phyloP scores from a whole-genome alignment of 257 asterid species.

The Mentha longifolia region DNA sequence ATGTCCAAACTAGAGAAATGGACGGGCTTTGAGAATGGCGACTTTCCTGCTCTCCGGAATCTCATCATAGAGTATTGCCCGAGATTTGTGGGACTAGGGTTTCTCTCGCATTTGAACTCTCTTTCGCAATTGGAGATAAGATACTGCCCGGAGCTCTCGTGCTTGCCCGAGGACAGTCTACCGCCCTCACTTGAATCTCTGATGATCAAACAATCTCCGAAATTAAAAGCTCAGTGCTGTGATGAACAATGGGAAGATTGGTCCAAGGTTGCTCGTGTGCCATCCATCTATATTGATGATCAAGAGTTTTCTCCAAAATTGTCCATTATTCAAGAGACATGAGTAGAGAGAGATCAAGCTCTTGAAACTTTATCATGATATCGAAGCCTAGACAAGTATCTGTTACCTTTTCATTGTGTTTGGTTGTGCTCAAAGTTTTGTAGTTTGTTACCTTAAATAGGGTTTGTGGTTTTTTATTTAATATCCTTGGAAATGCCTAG shows the following conservation, averaged over 20 bases:
- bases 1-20: slow-evolving; percentile 37
- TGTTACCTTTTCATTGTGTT: too few species aligned
- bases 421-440: too few species aligned
- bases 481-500: too few species aligned
- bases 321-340: too few species aligned
- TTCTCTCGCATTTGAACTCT: slow-evolving; percentile 25
- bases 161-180: slow-evolving; percentile 17
- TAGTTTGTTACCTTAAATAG: too few species aligned
- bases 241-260: not conserved
- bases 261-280: slow-evolving; percentile 4
- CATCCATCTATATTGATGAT: slow-evolving; percentile 8
- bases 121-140: slow-evolving; percentile 30
- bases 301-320: not conserved
- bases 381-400: too few species aligned
- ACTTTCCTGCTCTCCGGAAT: slow-evolving; percentile 29
- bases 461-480: too few species aligned
- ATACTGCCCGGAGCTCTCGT: slow-evolving; percentile 10
- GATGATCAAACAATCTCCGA: slow-evolving; percentile 25
- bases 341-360: too few species aligned
- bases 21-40: slow-evolving; percentile 23
- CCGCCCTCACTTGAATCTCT: slow-evolving; percentile 14
- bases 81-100: not conserved
- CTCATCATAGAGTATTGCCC: slow-evolving; percentile 31
- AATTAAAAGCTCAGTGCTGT: not conserved
- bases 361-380: too few species aligned